A percentile compares a stretch with the other conserved stretches of the same genome.
phyloP scores from a whole-genome alignment of 352 stramenopile genomes.

The Thraustotheca clavata region DNA sequence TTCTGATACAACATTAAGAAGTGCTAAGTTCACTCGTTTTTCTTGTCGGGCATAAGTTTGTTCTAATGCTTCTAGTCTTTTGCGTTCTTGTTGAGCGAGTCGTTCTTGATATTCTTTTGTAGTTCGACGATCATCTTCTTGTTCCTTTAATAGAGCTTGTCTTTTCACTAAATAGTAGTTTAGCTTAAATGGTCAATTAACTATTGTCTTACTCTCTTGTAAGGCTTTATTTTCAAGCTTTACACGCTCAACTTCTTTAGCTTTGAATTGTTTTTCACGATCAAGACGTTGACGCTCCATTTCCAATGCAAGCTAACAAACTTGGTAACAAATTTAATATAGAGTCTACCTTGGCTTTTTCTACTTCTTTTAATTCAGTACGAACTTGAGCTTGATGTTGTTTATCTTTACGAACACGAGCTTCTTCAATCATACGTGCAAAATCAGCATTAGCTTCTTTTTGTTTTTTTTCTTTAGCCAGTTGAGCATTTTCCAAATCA shows the following conservation, averaged over 20 bases:
- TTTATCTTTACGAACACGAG: background rate
- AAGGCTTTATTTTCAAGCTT: conserved; percentile 21
- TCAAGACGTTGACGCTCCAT: conserved; percentile 3
- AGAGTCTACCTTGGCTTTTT: conserved; percentile 10
- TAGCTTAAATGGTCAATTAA: background rate
- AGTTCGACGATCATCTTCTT: background rate
- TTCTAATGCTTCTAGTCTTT: background rate
- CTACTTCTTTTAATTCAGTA: conserved; percentile 9
- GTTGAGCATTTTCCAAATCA: background rate
- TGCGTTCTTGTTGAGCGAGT: conserved; percentile 3
- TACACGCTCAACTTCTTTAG: conserved; percentile 10
- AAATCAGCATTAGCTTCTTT: conserved; percentile 5
- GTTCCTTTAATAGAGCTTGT: background rate
- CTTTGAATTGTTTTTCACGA: conserved; percentile 11
- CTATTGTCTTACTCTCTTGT: conserved; percentile 3
- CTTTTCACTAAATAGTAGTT: background rate
- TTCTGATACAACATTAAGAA: conserved; percentile 17
- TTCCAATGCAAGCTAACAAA: conserved; percentile 10
- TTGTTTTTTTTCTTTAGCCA: conserved; percentile 15
- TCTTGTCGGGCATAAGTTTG: conserved; percentile 16
- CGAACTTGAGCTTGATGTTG: conserved; percentile 1
- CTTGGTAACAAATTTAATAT: background rate
- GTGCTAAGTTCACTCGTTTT: conserved; percentile 13
- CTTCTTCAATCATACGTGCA: conserved; percentile 2
- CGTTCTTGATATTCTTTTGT: conserved; percentile 2